These are phyloP conservation scores for Erythrobasidium hasegawianum DNA, from an alignment of 1,284 basidiomycete genomes.

Conservation along the genomic window DNA sequence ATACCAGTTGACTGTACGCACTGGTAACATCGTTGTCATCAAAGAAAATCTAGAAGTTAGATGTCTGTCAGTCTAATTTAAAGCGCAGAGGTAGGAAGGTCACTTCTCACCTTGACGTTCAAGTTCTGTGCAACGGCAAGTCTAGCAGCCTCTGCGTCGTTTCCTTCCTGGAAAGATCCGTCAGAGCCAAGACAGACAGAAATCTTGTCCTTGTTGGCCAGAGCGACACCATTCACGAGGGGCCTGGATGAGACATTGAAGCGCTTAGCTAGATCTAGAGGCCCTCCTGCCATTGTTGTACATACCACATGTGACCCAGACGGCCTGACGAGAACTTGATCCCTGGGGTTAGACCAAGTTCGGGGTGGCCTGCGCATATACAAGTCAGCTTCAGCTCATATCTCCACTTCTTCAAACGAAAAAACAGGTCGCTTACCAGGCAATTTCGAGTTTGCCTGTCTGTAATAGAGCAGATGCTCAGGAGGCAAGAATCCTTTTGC, in stretches of 20 bases:
- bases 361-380: constrained; percentile 63
- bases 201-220: constrained; percentile 69
- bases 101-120: constrained; percentile 61
- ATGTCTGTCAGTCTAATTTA: too few species aligned
- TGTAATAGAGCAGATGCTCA: constrained; percentile 74
- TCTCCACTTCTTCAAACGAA: too few species aligned
- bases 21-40: constrained; percentile 86
- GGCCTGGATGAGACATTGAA: too few species aligned
- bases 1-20: constrained; percentile 48
- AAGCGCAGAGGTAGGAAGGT: too few species aligned
- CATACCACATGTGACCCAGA: constrained; percentile 75
- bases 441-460: constrained; percentile 74
- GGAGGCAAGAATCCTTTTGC: constrained; percentile 66
- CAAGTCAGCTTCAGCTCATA: neutral
- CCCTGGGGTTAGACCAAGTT: constrained; percentile 75
- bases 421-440: constrained; percentile 52
- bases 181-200: constrained; percentile 79
- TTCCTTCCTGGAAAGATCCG: constrained; percentile 81
- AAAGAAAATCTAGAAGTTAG: constrained; percentile 73
- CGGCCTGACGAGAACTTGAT: constrained; percentile 54
- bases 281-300: constrained; percentile 43
- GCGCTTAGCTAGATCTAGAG: too few species aligned
- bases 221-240: constrained; percentile 68
- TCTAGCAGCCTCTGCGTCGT: constrained; percentile 79
- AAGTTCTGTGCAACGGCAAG: constrained; percentile 73